phyloP scores from a whole-genome alignment of 2,329 filamentous ascomycete species.

The Plenodomus tracheiphilus region DNA sequence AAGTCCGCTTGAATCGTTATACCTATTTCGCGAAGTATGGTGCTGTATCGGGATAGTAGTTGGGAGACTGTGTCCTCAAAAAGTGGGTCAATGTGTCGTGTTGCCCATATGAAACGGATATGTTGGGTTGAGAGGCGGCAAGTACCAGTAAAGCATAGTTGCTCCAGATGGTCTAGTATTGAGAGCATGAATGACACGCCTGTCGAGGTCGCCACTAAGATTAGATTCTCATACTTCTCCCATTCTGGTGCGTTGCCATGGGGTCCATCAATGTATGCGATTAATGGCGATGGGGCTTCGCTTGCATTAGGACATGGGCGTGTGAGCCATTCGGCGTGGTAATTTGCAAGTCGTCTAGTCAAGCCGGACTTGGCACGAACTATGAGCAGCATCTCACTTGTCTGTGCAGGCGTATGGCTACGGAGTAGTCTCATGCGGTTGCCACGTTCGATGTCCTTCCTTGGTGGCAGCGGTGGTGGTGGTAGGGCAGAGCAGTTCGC shows the following conservation, averaged over 20 bases:
- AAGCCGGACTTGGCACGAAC: constrained; percentile 25
- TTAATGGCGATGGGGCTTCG: constrained; percentile 15
- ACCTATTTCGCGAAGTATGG: constrained; percentile 17
- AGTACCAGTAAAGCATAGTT: constrained; percentile 14
- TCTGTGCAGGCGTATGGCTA: not conserved
- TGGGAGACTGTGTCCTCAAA: constrained; percentile 25
- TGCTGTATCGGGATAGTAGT: constrained; percentile 15
- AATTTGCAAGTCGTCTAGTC: constrained; percentile 24
- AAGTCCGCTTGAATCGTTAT: constrained; percentile 19
- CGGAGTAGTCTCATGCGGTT: constrained; percentile 3
- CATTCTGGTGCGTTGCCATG: constrained; percentile 29
- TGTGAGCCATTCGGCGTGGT: constrained; percentile 27
- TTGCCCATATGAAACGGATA: constrained; percentile 27
- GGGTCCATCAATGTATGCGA: constrained; percentile 32
- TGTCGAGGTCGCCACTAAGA: constrained; percentile 28
- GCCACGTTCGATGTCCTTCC: constrained; percentile 18
- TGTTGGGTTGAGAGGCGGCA: constrained; percentile 7
- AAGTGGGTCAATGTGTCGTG: constrained; percentile 29
- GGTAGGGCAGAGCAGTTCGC: constrained; percentile 26
- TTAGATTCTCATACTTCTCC: constrained; percentile 25
- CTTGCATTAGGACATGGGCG: constrained; percentile 34
- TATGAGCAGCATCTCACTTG: constrained; percentile 30
- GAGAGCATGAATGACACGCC: constrained; percentile 31
- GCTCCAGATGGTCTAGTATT: constrained; percentile 30
- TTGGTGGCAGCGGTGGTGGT: constrained; percentile 12